Base-by-base conservation (phyloP, 345 rosid species). In the Raphanus raphanistrum region DNA sequence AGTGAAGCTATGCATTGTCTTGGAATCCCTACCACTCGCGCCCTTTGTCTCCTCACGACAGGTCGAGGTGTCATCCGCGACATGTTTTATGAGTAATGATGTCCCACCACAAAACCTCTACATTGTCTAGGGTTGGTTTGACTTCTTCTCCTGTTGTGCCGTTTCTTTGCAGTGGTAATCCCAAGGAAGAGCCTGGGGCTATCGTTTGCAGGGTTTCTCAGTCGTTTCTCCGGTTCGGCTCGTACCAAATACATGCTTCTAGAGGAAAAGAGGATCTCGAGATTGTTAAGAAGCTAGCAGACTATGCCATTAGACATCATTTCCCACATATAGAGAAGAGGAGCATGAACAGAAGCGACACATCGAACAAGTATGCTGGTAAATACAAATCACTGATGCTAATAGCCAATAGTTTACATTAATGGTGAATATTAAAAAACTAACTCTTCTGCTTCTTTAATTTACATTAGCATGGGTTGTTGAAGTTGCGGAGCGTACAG, bases 311-410 rank as follows among this genome's bases (percentile, higher is more conserved):
- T 78, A 86, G 78, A 80, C 82, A 90, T 84, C 97, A 95, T 85
- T 95, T 92, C 75, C 93, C 90, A 63, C 94, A 89, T 84, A 84
- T 95, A 78, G 93, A 92, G 72, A 91, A 90, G 74, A 91, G 84
- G 74, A 91, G 84, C 78, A 90, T 91, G 90, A 73, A 76, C 80
- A 77, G 73, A 87, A 91, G 97, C 38, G 97, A 94, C 72, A 95
- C 97, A 66, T 90, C 98, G 50, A 95, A 95, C 84, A 95, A 92
- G 72, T 95, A 95, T 84, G 99, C 99, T 80, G 99, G 99, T 95
- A 81, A 27, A 58, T 11, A 11, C 9, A 4, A n/a, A 13, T 61
- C 68, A 32, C 35, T 4, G 6, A 35, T 4, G 33, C 12, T 57
- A 13, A 8, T 36, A 8, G 2, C 43, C 43, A 36, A 38, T 38